Conservation (phyloP, 202 grass and related monocot species). For the Schoenoplectus triqueter region DNA sequence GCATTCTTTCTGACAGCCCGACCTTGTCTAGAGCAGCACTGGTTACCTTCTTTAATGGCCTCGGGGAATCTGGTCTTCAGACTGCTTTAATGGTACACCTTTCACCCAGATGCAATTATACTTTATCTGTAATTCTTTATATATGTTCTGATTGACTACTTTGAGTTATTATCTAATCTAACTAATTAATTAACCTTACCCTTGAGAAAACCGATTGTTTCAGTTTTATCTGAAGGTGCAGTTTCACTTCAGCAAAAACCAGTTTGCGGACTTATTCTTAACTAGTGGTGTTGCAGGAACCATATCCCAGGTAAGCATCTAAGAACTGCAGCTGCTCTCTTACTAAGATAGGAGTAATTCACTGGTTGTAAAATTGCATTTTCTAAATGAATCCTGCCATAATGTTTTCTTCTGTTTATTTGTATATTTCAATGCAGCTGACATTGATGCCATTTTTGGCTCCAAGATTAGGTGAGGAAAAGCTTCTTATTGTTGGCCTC, state of each 20-base stretch:
- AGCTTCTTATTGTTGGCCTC: slow-evolving; percentile 70
- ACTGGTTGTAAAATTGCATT: neutral
- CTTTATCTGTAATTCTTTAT: neutral
- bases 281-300: slow-evolving; percentile 65
- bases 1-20: slow-evolving; percentile 39
- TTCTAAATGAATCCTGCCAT: neutral
- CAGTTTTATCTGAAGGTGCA: slow-evolving; percentile 91
- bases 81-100: slow-evolving; percentile 68
- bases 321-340: neutral
- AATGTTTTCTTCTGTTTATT: slow-evolving; percentile 30
- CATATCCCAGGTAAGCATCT: slow-evolving; percentile 67
- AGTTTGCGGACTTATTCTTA: slow-evolving; percentile 83
- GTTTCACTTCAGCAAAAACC: slow-evolving; percentile 85
- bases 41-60: slow-evolving; percentile 76
- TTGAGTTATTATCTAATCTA: slow-evolving; percentile 21
- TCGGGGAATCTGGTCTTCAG: slow-evolving; percentile 83
- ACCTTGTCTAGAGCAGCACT: slow-evolving; percentile 63
- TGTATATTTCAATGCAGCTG: slow-evolving; percentile 51
- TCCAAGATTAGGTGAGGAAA: slow-evolving; percentile 71
- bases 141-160: neutral
- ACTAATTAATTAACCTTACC: slow-evolving; percentile 8
- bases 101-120: neutral
- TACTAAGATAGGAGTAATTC: slow-evolving; percentile 21
- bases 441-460: slow-evolving; percentile 80
- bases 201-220: slow-evolving; percentile 10